Conservation (phyloP, 2,329 filamentous ascomycete genomes). For the Bipolaris gigantea region DNA sequence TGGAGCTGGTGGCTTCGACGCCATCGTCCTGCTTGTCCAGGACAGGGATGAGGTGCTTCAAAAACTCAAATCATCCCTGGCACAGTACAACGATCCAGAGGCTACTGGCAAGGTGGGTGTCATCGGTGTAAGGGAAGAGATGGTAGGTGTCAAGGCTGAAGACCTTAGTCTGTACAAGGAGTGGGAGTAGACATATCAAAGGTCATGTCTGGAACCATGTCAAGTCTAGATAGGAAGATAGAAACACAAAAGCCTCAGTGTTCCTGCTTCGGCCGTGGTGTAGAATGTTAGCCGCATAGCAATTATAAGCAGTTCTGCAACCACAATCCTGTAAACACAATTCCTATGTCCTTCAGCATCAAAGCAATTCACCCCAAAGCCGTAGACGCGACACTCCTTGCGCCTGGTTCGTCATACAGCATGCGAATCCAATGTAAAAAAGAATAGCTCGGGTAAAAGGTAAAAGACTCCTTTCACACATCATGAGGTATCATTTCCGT, state of each 20-base stretch:
- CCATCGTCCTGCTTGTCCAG: constrained; percentile 75
- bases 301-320: not conserved
- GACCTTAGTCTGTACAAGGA: constrained; percentile 44
- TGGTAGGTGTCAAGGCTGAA: constrained; percentile 62
- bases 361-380: too few species aligned
- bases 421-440: not conserved
- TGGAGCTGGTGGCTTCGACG: constrained; percentile 92
- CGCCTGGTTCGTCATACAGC: not conserved
- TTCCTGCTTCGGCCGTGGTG: constrained; percentile 1
- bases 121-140: constrained; percentile 70
- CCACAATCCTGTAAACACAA: not conserved
- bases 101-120: constrained; percentile 62
- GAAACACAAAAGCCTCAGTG: not conserved
- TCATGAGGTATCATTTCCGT: constrained; percentile 22
- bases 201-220: not conserved
- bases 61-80: constrained; percentile 64
- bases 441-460: not conserved
- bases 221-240: not conserved
- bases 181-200: constrained; percentile 36
- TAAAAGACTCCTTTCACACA: constrained; percentile 14
- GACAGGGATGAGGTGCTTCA: constrained; percentile 68
- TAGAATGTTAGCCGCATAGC: constrained; percentile 1
- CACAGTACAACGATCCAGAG: constrained; percentile 61
- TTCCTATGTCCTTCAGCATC: not conserved
- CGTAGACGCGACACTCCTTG: not conserved